Base-by-base conservation (phyloP, 176 grass and related monocot genomes). In the Melocanna baccifera region DNA sequence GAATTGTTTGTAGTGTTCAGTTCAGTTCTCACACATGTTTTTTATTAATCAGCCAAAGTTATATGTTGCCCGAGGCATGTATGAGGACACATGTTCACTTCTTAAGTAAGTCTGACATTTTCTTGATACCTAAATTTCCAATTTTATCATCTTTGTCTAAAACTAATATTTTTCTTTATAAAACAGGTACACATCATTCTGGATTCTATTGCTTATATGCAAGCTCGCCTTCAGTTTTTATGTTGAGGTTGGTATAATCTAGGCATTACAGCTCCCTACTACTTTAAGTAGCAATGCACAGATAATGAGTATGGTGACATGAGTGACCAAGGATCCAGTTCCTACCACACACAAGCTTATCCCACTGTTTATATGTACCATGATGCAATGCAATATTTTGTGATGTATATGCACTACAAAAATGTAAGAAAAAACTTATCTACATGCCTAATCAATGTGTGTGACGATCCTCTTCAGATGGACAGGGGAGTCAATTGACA, bases 151-250 rank as follows among this genome's bases (percentile, higher is more conserved):
- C 10, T 59, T 34, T 85, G 5, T 30, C 22, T 62, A 82, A 78
- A 39, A 62, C n/a, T 69, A 13, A n/a, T 75, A 15, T 13, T 78
- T 78, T 48, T 89, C 7, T 85, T 71, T 16, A 61, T 78, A 63
- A 86, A 85, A 69, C 34, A 99, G 96, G 81, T 99, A 99, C 66
- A 96, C 96, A 23, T 83, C 85, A 50, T 99, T 99, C 86, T 96
- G 96, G 96, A 96, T 96, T 86, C 75, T 99, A 26, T 89, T 99
- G 90, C 96, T 99, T 59, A 89, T 99, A 87, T 92, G 96, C 91
- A 99, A 99, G 67, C 86, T 99, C 39, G 62, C 91, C 56, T 99
- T 99, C 86, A 99, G 96, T 80, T 99, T 88, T 83, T 96, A 99
- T 91, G 96, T 96, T 84, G 96, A 99, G 96, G 96, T 99, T 56